These are phyloP conservation scores for Aureobasidium mangrovei DNA, from an alignment of 2,329 filamentous ascomycete species.

Conservation along the genomic window DNA sequence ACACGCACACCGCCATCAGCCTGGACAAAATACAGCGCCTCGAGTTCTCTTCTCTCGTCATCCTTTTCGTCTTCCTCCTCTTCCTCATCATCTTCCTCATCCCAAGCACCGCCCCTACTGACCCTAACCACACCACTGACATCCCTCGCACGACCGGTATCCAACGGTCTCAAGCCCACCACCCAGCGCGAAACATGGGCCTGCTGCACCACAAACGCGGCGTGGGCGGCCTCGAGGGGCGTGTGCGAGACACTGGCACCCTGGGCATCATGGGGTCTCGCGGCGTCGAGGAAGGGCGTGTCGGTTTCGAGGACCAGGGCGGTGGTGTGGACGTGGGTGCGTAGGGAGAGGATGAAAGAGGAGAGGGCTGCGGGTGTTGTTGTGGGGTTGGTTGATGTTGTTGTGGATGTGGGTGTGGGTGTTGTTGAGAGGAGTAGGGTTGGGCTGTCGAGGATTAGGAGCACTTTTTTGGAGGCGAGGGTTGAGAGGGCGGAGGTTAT, in stretches of 20 bases:
- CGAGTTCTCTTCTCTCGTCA: slow-evolving; percentile 45
- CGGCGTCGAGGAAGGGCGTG: slow-evolving; percentile 53
- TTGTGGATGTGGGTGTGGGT: slow-evolving; percentile 19
- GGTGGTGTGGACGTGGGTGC: slow-evolving; percentile 54
- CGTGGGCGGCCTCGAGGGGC: slow-evolving; percentile 60
- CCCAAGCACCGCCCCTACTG: slow-evolving; percentile 47
- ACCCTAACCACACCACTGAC: slow-evolving; percentile 81
- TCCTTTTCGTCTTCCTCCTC: slow-evolving; percentile 34
- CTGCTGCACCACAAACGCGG: slow-evolving; percentile 59
- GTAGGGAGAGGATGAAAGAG: slow-evolving; percentile 24
- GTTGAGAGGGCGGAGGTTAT: slow-evolving; percentile 25
- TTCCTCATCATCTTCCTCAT: slow-evolving; percentile 24
- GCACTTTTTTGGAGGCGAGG: slow-evolving; percentile 23
- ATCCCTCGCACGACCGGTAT: slow-evolving; percentile 82
- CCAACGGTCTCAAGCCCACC: slow-evolving; percentile 64
- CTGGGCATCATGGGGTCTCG: slow-evolving; percentile 20
- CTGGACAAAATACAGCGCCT: slow-evolving; percentile 73
- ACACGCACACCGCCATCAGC: slow-evolving; percentile 72
- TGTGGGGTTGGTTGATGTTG: slow-evolving; percentile 16
- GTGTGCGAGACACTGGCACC: slow-evolving; percentile 34
- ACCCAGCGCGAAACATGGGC: slow-evolving; percentile 69
- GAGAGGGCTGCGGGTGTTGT: slow-evolving; percentile 23
- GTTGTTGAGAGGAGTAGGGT: slow-evolving; percentile 33
- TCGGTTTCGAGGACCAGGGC: slow-evolving; percentile 66
- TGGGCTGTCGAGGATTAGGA: slow-evolving; percentile 39